These are phyloP conservation scores for Penicillium sp. DNA, from an alignment of 2,329 filamentous ascomycete genomes.

Conservation along the genomic window DNA sequence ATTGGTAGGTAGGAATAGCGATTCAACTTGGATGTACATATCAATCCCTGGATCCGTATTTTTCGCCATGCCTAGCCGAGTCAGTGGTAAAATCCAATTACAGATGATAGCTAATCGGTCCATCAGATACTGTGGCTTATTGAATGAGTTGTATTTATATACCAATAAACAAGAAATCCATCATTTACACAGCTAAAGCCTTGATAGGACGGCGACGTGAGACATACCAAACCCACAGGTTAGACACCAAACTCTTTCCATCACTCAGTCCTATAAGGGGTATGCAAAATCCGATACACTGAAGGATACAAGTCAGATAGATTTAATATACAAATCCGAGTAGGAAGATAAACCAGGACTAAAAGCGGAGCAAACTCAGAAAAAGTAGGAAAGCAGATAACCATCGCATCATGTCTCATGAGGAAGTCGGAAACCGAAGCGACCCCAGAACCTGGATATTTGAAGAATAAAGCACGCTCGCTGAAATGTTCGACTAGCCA, in stretches of 20 bases:
- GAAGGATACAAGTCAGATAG: not conserved
- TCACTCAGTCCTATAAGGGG: not conserved
- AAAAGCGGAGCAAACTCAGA: not conserved
- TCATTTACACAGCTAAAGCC: not conserved
- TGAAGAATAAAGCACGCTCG: constrained; percentile 5
- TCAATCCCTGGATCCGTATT: not conserved
- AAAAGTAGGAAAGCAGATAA: not conserved
- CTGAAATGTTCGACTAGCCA: constrained; percentile 5
- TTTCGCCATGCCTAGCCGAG: not conserved
- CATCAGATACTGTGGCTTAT: not conserved
- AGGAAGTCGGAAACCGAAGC: constrained; percentile 2
- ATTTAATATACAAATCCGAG: constrained; percentile 7
- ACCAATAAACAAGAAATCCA: not conserved
- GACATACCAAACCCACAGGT: not conserved
- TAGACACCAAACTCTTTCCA: not conserved
- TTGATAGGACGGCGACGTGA: not conserved
- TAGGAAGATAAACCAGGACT: not conserved
- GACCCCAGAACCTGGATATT: constrained; percentile 2
- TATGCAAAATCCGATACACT: not conserved
- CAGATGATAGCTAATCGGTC: not conserved
- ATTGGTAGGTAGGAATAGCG: too few species aligned
- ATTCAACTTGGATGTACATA: not conserved
- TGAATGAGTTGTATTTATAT: too few species aligned
- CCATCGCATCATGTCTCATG: constrained; percentile 14
- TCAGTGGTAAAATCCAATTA: not conserved